Evolutionary conservation across 805 yeast species (phyloP), one percentile per base, ranked within the genome.

Genomic region (Kuraishia cidri): DNA sequence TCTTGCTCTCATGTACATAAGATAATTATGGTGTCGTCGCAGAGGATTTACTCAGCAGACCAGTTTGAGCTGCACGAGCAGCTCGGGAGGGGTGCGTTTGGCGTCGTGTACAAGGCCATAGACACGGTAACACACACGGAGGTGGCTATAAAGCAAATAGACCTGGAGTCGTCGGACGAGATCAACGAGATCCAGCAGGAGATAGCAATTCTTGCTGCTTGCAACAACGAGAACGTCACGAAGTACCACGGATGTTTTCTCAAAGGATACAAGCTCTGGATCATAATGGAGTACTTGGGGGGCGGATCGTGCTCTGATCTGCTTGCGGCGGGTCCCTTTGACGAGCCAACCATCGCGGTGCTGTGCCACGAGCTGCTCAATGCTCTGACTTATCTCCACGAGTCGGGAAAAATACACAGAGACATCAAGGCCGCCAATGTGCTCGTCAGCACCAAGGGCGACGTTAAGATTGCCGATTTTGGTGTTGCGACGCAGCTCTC

Each of bases 391-490:
- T 82, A 82, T 52, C 54, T 82, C 50, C 96, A 81, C 46, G 54
- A 56, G 4, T 76, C 67, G 38, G 85, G 86, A 7, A 79, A 82
- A 46, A 88, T 90, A 27, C 98, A 90, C 51, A 60, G 97, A 38
- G 97, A 90, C 53, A 83, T 90, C 33, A 90, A 85, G 50, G 90
- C 95, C 2, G 95, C 94, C 0, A 84, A 84, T 48, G 71, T 85
- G 17, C 58, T 84, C 24, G 50, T 84, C 12, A 45, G 50, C 21
- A 83, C 81, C 43, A 92, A 83, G 32, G 99, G 98, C 6, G 73
- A 70, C 33, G 94, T 92, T 4, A 85, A 84, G 49, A 67, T 92
- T 25, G 90, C 97, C 65, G 99, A 92, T 56, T 92, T 90, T 56
- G 97, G 97, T 1, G 96, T 90, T 8, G 94, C 97, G 1, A 84